Percentiles rank a stretch among this genome's conserved stretches.
phyloP scores from a whole-genome alignment of 2,329 filamentous ascomycete species.

The Colletotrichum acutatum region DNA sequence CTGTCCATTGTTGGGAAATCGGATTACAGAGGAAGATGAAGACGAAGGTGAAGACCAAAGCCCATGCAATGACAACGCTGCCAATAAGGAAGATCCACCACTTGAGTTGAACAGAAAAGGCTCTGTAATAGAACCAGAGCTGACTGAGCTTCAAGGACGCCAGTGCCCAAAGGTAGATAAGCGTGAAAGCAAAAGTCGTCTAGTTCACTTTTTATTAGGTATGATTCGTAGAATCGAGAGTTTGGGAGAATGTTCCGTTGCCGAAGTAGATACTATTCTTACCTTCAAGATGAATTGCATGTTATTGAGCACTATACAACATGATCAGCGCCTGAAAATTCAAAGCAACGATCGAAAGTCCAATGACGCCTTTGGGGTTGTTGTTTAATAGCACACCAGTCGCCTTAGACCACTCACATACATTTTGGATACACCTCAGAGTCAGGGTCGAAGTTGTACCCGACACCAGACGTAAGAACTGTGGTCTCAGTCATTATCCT shows the following conservation, averaged over 20 bases:
- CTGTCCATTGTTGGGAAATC: conserved; percentile 38
- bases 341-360: not conserved
- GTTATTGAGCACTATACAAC: conserved; percentile 27
- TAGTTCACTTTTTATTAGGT: not conserved
- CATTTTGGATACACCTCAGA: conserved; percentile 32
- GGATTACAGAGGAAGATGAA: conserved; percentile 40
- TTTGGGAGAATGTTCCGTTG: not conserved
- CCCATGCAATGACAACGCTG: conserved; percentile 35
- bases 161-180: conserved; percentile 39
- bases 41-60: conserved; percentile 36
- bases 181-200: conserved; percentile 36
- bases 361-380: not conserved
- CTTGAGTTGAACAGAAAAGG: conserved; percentile 35
- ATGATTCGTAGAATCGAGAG: not conserved
- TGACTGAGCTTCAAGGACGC: conserved; percentile 37
- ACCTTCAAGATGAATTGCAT: conserved; percentile 34
- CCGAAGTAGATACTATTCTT: not conserved
- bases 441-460: conserved; percentile 33
- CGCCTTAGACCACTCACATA: conserved; percentile 9
- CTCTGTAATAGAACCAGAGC: conserved; percentile 37
- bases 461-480: conserved; percentile 36
- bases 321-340: not conserved
- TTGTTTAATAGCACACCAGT: not conserved
- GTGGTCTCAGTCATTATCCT: not conserved
- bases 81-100: conserved; percentile 29